Conservation (phyloP, 192 early-diverging fungal species). For the Mortierella antarctica region DNA sequence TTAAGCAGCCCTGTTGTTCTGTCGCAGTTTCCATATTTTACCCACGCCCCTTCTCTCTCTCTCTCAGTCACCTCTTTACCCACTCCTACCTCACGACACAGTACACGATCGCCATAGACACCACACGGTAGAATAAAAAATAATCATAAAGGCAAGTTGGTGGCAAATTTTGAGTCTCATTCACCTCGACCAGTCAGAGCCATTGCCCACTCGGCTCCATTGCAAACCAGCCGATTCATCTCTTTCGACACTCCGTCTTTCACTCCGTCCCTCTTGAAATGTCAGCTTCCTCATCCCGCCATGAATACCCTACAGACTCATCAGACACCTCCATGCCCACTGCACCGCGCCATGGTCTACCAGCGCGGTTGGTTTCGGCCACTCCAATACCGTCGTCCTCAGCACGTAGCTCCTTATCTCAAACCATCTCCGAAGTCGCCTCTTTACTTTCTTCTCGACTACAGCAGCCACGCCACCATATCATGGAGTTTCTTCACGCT, state of each 20-base stretch:
- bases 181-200: no score
- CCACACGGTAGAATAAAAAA: neutral
- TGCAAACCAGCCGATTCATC: no score
- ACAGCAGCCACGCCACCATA: constrained; percentile 39
- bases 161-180: no score
- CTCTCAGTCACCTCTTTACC: neutral
- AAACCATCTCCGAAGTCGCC: constrained; percentile 43
- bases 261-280: no score
- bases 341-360: neutral
- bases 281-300: neutral
- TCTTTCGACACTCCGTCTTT: no score
- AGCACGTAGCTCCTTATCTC: constrained; percentile 14
- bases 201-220: no score
- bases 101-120: constrained; percentile 6
- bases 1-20: constrained; percentile 26
- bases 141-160: no score
- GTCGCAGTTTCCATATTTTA: neutral
- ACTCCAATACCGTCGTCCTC: neutral
- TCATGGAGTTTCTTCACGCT: constrained; percentile 43
- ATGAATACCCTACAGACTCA: neutral
- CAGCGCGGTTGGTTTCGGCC: neutral
- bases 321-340: neutral
- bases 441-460: constrained; percentile 44
- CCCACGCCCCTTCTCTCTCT: neutral
- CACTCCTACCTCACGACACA: neutral